Evolutionary conservation across 192 early-diverging fungal species (phyloP).

Genomic region (Chytriomyces confervae): DNA sequence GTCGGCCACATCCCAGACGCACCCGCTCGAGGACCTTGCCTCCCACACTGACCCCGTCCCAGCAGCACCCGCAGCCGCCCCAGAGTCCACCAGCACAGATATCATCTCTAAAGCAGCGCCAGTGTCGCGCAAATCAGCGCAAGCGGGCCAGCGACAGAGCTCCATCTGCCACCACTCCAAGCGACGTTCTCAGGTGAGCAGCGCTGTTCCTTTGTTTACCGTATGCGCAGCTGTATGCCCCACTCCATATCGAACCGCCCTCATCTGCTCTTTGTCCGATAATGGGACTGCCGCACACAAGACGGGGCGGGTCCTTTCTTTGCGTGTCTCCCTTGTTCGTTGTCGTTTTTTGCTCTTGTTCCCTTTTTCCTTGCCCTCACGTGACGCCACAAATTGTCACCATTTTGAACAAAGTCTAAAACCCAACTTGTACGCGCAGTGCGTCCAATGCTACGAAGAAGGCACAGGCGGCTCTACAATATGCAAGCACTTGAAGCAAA

Average conservation of each 20-base stretch:
- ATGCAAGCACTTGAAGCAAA: slow-evolving; percentile 35
- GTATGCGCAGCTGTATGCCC: neutral
- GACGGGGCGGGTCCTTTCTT: no score
- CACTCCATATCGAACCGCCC: neutral
- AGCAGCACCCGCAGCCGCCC: no score
- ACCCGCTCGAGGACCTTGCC: no score
- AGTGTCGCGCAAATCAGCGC: no score
- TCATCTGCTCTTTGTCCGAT: neutral
- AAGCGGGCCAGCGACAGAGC: slow-evolving; percentile 11
- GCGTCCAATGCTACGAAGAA: slow-evolving; percentile 38
- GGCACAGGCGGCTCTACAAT: slow-evolving; percentile 40
- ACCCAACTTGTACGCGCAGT: neutral
- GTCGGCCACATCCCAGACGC: no score
- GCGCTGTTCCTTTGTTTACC: neutral
- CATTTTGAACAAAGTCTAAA: neutral
- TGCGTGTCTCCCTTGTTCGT: neutral
- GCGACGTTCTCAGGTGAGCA: slow-evolving; percentile 29
- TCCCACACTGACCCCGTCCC: no score
- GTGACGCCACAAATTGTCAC: slow-evolving; percentile 2
- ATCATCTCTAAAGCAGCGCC: no score
- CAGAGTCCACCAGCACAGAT: no score
- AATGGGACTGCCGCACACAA: no score
- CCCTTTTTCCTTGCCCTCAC: neutral
- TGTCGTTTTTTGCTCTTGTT: slow-evolving; percentile 13
- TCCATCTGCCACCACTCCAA: slow-evolving; percentile 36